Evolutionary conservation across 148 eudicot species (phyloP).

Genomic region (Persicaria tinctoria): DNA sequence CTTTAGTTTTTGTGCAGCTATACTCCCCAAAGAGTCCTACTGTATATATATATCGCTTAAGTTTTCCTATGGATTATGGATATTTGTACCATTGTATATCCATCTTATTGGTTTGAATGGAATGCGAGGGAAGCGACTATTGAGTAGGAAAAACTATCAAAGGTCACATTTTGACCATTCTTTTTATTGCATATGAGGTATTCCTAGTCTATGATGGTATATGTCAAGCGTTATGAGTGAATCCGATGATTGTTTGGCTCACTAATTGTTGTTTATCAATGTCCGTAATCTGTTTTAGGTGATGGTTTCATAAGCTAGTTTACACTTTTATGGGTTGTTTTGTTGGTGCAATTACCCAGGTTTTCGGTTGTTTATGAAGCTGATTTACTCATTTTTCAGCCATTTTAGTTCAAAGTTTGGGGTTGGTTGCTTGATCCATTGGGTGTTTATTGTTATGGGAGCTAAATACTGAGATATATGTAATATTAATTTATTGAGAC

Average conservation of each 20-base stretch:
- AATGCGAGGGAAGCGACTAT: conserved; percentile 79
- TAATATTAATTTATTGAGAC: no score
- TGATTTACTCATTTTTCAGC: no score
- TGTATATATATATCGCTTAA: conserved; percentile 88
- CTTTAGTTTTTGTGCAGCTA: conserved; percentile 86
- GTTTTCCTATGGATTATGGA: conserved; percentile 98
- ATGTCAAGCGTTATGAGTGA: neutral
- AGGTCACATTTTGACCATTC: conserved; percentile 50
- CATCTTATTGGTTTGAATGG: conserved; percentile 99
- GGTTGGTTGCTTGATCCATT: no score
- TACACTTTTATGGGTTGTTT: no score
- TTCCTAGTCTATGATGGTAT: conserved; percentile 6
- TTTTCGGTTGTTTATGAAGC: no score
- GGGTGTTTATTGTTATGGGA: no score
- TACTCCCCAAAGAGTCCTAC: conserved; percentile 83
- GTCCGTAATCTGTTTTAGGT: conserved; percentile 52
- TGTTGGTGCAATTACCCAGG: no score
- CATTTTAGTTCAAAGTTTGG: no score
- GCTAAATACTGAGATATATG: no score
- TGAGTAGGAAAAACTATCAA: conserved; percentile 74
- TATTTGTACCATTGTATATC: conserved; percentile 82
- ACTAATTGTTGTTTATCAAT: conserved; percentile 3
- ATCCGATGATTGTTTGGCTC: neutral
- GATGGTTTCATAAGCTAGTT: no score
- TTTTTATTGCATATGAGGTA: conserved; percentile 97